phyloP scores from a whole-genome alignment of 2,329 filamentous ascomycete genomes.

The Pyrenophora graminea region DNA sequence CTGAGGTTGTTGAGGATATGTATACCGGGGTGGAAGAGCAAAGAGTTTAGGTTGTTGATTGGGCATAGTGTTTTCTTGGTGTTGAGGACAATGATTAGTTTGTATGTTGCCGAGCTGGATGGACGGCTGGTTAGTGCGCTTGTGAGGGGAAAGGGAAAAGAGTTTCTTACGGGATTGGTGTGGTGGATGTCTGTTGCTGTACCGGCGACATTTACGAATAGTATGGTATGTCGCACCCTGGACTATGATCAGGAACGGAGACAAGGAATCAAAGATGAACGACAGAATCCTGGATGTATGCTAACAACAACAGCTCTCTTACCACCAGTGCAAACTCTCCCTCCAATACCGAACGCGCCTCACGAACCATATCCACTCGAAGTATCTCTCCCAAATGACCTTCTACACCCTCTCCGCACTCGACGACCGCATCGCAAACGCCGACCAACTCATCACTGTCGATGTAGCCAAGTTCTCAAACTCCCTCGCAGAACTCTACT shows the following conservation, averaged over 20 bases:
- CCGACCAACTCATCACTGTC: constrained; percentile 94
- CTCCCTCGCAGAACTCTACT: constrained; percentile 91
- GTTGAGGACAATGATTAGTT: constrained; percentile 83
- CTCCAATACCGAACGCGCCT: constrained; percentile 90
- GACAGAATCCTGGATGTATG: background rate
- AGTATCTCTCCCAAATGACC: constrained; percentile 95
- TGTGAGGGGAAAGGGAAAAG: constrained; percentile 86
- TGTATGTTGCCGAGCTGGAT: constrained; percentile 96
- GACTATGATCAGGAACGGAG: background rate
- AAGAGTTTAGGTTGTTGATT: constrained; percentile 81
- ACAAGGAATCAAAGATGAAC: background rate
- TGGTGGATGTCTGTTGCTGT: constrained; percentile 99
- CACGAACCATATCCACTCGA: constrained; percentile 93
- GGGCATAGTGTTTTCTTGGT: constrained; percentile 95
- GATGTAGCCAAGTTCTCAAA: constrained; percentile 97
- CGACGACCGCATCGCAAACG: constrained; percentile 97
- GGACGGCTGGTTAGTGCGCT: constrained; percentile 89
- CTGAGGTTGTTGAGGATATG: constrained; percentile 81
- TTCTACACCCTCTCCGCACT: constrained; percentile 96
- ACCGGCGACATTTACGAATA: constrained; percentile 97
- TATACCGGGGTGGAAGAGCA: constrained; percentile 86
- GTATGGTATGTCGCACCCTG: constrained; percentile 70
- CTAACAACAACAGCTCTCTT: constrained; percentile 69
- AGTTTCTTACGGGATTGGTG: constrained; percentile 83
- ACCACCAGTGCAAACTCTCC: constrained; percentile 93